Evolutionary conservation across 257 asterid genomes (phyloP), one percentile per base, ranked within the genome.

Genomic region (Fraxinus pennsylvanica): DNA sequence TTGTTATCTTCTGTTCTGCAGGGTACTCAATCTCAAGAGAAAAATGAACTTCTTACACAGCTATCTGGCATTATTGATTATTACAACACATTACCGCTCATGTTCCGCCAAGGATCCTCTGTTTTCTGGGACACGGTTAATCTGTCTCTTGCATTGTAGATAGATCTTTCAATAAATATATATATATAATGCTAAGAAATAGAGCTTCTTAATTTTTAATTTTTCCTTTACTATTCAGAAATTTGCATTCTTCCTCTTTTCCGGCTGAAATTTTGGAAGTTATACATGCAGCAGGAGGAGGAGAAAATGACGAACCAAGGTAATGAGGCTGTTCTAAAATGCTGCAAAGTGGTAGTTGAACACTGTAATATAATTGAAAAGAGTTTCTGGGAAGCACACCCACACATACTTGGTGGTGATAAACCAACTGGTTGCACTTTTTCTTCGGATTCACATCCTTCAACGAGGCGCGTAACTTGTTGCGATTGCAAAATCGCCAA

Each of bases 11-110:
- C 38, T 72, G 77, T 68, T 85, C 80, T 71, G 71, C 85, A 93
- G 97, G 97, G 97, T 75, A 94, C 99, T 73, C 97, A 85, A 89
- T 75, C 94, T 75, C 92, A 73, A 83, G 96, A 92, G 83, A 94
- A 92, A 84, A 91, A 86, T 82, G 89, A 86, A 79, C 84, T 90
- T 80, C 89, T 94, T 15, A 85, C 47, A 68, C 71, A 75, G 80
- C 86, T 85, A 57, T 88, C 90, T 79, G 92, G 87, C 70, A 75
- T 82, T 77, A 77, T 27, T 61, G 57, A 85, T 80, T 88, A 91
- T 80, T 94, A 94, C 80, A 81, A 73, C 89, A 75, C 77, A n/a
- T 81, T 91, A 39, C 88, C 89, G 33, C 78, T 81, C 72, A 91
- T 92, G 82, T 92, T 92, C 82, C 91, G 95, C 45, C 90, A 74